phyloP scores from a whole-genome alignment of 257 asterid genomes.

The Solanum etuberosum region DNA sequence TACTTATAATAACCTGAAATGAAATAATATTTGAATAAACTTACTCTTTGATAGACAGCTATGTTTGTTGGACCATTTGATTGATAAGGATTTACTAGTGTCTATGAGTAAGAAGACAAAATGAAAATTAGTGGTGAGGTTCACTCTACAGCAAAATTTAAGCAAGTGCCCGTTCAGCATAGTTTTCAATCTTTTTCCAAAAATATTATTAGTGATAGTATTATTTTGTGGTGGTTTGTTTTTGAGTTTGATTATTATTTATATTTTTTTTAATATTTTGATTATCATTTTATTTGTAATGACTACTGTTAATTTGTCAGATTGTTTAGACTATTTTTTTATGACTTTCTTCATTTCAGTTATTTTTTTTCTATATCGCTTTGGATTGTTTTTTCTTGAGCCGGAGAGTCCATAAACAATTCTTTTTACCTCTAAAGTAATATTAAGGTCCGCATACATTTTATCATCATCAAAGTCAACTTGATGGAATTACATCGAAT shows the following conservation, averaged over 20 bases:
- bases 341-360: too few species aligned
- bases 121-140: neutral
- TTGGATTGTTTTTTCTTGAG: neutral
- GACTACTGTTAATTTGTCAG: neutral
- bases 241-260: neutral
- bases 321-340: neutral
- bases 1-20: neutral
- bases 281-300: too few species aligned
- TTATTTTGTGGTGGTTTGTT: neutral
- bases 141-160: neutral
- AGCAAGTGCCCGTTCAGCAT: neutral
- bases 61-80: neutral
- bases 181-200: neutral
- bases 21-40: neutral
- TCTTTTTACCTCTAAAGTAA: neutral
- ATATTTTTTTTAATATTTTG: too few species aligned
- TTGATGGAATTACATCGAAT: too few species aligned
- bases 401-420: rapidly evolving
- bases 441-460: rapidly evolving
- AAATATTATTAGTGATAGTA: neutral
- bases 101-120: neutral
- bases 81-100: neutral
- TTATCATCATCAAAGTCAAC: neutral
- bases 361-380: neutral
- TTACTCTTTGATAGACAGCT: neutral